Base-by-base conservation (phyloP, 345 rosid genomes). In the Salix dunnii region DNA sequence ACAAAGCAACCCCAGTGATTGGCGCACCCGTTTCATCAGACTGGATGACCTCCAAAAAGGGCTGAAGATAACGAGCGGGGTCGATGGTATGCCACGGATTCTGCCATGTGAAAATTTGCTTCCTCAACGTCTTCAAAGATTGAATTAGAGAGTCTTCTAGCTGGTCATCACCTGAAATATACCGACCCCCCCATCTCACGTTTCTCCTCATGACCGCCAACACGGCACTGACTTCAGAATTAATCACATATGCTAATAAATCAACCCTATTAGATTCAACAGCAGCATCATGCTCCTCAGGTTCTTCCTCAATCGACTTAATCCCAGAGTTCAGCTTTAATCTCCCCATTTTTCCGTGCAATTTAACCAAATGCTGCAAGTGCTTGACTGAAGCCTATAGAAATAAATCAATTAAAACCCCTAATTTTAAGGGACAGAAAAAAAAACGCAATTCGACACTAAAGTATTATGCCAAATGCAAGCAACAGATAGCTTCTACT, bases 161-260 rank as follows among this genome's bases (percentile, higher is more conserved):
- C 74, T 93, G 98, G 82, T 93, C 99, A 78, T 96, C 99, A 74
- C 97, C 97, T 7, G 97, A 84, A 89, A 92, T 87, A 70, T 93
- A 96, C 63, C 92, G 97, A 78, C 94, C 95, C 21, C 97, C 97
- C 99, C 99, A 96, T 76, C 95, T 88, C n/a, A 92, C 95, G 84
- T 92, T 96, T 88, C 97, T 92, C 84, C 99, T 90, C 99, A 96
- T 93, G 63, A 93, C 91, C 9, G 99, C 92, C 88, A 96, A 89
- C 42, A 96, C 99, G 48, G 97, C 97, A 85, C 96, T 91, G 71
- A 92, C 84, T 84, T 96, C 99, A 0, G 95, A 85, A 82, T 92
- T 93, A 71, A 96, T 90, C 89, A 90, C 87, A 85, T 96, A 95
- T 31, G 94, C 91, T 81, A 91, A 73, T 81, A 91, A 72, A 62